Percentiles rank a stretch among this genome's conserved stretches.
Evolutionary conservation across 805 yeast species (phyloP).

Genomic region (Saccharomycopsis schoenii): DNA sequence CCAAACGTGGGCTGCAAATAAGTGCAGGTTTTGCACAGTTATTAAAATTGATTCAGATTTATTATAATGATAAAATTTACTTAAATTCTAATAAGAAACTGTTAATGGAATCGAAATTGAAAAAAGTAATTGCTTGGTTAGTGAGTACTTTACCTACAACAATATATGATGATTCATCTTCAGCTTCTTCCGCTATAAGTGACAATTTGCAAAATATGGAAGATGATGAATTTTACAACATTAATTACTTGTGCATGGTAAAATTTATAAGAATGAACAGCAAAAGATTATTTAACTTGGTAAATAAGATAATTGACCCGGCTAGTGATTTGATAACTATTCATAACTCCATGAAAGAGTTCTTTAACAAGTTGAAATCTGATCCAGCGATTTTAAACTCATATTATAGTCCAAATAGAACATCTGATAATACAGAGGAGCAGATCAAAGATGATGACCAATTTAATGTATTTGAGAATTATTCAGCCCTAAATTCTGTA

Average conservation of each 20-base stretch:
- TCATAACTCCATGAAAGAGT: constrained; percentile 51
- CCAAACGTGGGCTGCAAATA: constrained; percentile 56
- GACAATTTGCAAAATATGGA: background rate
- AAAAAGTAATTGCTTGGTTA: constrained; percentile 55
- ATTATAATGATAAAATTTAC: constrained; percentile 23
- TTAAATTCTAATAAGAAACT: constrained; percentile 18
- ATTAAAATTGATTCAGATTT: constrained; percentile 39
- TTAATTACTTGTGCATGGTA: constrained; percentile 34
- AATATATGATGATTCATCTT: background rate
- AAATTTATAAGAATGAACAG: constrained; percentile 47
- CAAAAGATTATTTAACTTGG: constrained; percentile 45
- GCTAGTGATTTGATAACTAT: constrained; percentile 54
- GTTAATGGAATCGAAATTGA: constrained; percentile 28
- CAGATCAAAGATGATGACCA: background rate
- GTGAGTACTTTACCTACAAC: constrained; percentile 39
- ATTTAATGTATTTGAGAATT: background rate
- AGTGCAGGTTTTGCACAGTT: constrained; percentile 41
- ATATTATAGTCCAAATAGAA: background rate
- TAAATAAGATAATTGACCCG: constrained; percentile 43
- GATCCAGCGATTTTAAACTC: constrained; percentile 39
- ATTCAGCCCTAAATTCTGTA: background rate
- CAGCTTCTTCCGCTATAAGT: background rate
- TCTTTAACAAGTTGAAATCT: constrained; percentile 29
- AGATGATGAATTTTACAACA: constrained; percentile 30
- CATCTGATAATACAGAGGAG: background rate